Evolutionary conservation across 164 flowering plant species (phyloP).

Genomic region (Stephania yunnanensis): DNA sequence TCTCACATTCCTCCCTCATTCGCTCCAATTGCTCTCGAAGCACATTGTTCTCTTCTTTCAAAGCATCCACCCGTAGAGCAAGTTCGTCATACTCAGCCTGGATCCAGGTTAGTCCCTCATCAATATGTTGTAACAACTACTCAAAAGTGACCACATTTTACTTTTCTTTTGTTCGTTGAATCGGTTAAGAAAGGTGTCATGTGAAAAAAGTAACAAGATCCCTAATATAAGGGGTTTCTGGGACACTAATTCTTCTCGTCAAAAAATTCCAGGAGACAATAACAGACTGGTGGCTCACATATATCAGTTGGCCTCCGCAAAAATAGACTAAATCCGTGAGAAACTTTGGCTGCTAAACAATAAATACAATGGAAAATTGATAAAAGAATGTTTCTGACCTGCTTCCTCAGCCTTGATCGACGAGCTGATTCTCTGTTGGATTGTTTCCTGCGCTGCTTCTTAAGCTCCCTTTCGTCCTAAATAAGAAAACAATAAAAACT

Average conservation of each 20-base stretch:
- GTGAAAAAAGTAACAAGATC: neutral
- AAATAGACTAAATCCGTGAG: neutral
- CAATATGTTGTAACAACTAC: too few species aligned
- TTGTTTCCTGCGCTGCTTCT: conserved; percentile 32
- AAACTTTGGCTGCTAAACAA: neutral
- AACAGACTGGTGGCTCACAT: neutral
- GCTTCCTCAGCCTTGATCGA: conserved; percentile 33
- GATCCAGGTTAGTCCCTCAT: neutral
- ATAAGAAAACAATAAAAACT: neutral
- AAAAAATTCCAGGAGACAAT: neutral
- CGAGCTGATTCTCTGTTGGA: conserved; percentile 36
- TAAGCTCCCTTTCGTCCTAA: conserved; percentile 35
- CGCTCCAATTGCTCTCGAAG: conserved; percentile 27
- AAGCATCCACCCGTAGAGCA: conserved; percentile 25
- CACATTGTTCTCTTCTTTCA: conserved; percentile 23
- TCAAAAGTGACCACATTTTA: too few species aligned
- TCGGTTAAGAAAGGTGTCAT: neutral
- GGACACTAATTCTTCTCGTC: too few species aligned
- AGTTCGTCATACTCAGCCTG: conserved; percentile 38
- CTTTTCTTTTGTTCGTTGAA: neutral
- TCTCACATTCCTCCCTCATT: conserved; percentile 25
- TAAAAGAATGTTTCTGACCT: conserved; percentile 16
- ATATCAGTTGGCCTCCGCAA: neutral
- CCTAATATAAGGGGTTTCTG: neutral
- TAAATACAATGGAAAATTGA: neutral